Evolutionary conservation across 352 stramenopile genomes (phyloP).

Genomic region (Bremia lactucae): DNA sequence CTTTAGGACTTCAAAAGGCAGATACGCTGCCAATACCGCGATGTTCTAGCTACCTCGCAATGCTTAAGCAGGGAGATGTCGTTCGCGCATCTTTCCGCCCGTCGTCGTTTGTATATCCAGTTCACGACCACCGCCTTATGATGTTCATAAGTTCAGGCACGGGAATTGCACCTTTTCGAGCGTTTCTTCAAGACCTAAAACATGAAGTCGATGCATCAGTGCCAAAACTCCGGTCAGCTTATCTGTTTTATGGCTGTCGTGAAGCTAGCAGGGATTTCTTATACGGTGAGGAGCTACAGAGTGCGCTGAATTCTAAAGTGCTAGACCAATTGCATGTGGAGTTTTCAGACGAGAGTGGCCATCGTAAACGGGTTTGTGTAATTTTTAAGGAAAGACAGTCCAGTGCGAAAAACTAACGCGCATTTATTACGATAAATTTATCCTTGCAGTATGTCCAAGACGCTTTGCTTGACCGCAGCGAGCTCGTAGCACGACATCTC

Average conservation of each 20-base stretch:
- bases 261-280: constrained; percentile 49
- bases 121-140: constrained; percentile 42
- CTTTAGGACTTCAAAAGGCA: constrained; percentile 50
- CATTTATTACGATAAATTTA: neutral
- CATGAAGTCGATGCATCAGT: constrained; percentile 28
- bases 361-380: constrained; percentile 36
- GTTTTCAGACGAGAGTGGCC: constrained; percentile 34
- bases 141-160: constrained; percentile 74
- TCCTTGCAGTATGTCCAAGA: constrained; percentile 63
- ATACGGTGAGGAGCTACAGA: constrained; percentile 54
- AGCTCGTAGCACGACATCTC: constrained; percentile 46
- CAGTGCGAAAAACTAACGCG: neutral
- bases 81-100: constrained; percentile 59
- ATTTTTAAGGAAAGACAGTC: neutral
- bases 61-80: constrained; percentile 30
- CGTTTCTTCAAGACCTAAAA: constrained; percentile 65
- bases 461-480: constrained; percentile 38
- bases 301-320: constrained; percentile 25
- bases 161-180: constrained; percentile 74
- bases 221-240: constrained; percentile 29
- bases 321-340: constrained; percentile 45
- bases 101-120: constrained; percentile 69
- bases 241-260: constrained; percentile 75
- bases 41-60: constrained; percentile 64
- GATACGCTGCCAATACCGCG: constrained; percentile 43